A percentile compares a stretch with the other conserved stretches of the same genome.
phyloP scores from a whole-genome alignment of 1,284 basidiomycete species.

The Psilocybe mexicana region DNA sequence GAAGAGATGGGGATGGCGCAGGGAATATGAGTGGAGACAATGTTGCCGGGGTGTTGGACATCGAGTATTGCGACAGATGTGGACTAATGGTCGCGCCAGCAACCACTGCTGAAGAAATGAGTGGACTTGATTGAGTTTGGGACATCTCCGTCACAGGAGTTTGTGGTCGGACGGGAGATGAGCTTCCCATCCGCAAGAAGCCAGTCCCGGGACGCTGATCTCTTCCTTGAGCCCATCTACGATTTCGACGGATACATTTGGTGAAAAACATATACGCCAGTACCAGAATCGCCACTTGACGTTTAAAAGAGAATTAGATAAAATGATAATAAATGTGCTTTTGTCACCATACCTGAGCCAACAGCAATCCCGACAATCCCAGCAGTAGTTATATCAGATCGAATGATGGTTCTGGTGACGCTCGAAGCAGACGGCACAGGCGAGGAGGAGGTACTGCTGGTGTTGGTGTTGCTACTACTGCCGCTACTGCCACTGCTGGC shows the following conservation, averaged over 20 bases:
- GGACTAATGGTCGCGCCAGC: constrained; percentile 15
- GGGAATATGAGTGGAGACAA: constrained; percentile 7
- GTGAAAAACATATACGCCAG: constrained; percentile 26
- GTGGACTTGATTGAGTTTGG: constrained; percentile 21
- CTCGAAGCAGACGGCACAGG: constrained; percentile 1
- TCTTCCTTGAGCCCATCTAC: constrained; percentile 23
- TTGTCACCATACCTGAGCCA: constrained; percentile 23
- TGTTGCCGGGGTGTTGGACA: constrained; percentile 4
- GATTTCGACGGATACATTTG: constrained; percentile 23
- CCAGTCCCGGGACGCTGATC: constrained; percentile 23
- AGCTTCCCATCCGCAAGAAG: constrained; percentile 5
- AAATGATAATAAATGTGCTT: not conserved
- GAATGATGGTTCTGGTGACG: constrained; percentile 1
- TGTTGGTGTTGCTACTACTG: not conserved
- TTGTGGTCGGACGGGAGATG: constrained; percentile 4
- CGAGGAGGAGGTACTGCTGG: not conserved
- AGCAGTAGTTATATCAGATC: constrained; percentile 23
- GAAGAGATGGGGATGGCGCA: constrained; percentile 8
- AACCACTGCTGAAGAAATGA: constrained; percentile 17
- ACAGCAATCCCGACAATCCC: constrained; percentile 29
- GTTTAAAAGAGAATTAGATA: not conserved
- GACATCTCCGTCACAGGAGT: constrained; percentile 19
- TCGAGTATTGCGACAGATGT: constrained; percentile 11
- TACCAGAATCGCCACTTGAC: constrained; percentile 26
- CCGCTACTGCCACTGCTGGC: not conserved